Percentiles rank a stretch among this genome's conserved stretches.
phyloP scores from a whole-genome alignment of 192 early-diverging fungal genomes.

The Podila epicladia region DNA sequence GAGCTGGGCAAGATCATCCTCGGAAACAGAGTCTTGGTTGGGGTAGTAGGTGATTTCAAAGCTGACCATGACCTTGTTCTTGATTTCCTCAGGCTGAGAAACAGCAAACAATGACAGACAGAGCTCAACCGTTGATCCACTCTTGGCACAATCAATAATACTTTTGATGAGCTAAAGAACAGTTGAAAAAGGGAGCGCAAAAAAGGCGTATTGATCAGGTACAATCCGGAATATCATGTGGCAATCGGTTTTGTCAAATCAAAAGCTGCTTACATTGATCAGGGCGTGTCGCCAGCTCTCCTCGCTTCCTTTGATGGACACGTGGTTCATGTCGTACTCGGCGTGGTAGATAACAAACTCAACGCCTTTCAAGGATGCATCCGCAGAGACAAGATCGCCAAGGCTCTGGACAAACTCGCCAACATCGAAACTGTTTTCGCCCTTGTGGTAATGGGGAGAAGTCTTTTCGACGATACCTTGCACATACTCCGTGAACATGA shows the following conservation, averaged over 20 bases:
- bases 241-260: background rate
- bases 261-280: slow-evolving; percentile 56
- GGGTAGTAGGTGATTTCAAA: slow-evolving; percentile 53
- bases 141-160: slow-evolving; percentile 56
- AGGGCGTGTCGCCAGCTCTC: slow-evolving; percentile 61
- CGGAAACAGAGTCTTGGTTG: slow-evolving; percentile 12
- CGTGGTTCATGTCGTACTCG: slow-evolving; percentile 61
- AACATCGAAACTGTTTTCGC: slow-evolving; percentile 60
- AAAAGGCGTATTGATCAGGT: slow-evolving; percentile 1
- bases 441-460: slow-evolving; percentile 22
- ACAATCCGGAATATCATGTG: background rate
- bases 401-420: slow-evolving; percentile 65
- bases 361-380: slow-evolving; percentile 60
- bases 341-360: slow-evolving; percentile 66
- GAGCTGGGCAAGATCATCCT: slow-evolving; percentile 29
- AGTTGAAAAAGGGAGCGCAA: background rate
- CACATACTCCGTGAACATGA: slow-evolving; percentile 52
- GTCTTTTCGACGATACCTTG: slow-evolving; percentile 36
- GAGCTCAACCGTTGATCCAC: slow-evolving; percentile 63
- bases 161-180: slow-evolving; percentile 56
- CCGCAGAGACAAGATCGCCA: slow-evolving; percentile 66
- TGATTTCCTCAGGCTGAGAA: slow-evolving; percentile 11
- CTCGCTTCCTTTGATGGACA: slow-evolving; percentile 62
- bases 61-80: slow-evolving; percentile 48
- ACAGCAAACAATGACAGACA: slow-evolving; percentile 50